Base-by-base conservation (phyloP, 148 eudicot species). In the Camellia sinensis region DNA sequence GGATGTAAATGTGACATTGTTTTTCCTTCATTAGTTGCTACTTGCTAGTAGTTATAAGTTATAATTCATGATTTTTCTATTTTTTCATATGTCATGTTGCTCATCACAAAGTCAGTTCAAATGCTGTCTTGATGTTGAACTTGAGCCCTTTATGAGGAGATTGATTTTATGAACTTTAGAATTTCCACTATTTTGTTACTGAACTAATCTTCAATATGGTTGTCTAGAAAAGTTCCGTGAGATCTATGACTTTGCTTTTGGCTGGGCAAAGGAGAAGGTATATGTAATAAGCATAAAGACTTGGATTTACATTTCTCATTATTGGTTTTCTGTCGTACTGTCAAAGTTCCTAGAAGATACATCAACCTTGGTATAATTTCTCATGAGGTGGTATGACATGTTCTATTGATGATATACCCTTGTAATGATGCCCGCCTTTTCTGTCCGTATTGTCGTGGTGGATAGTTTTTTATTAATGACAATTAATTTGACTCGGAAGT, bases 211-310 rank as follows among this genome's bases (percentile, higher is more conserved):
- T 29, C 29, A 29, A 29, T 29, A 29, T 29, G 29, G 29, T 29
- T 29, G 29, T 29, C 29, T 29, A 96, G 99, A 91, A 78, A 96
- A 93, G 79, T 96, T 96, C 83, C 91, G 91, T 22, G 99, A 96
- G 74, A 92, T 93, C 77, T 96, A 96, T 84, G 88, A 86, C 84
- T 96, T 92, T 83, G 95, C 99, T 67, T 96, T 96, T 86, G 93
- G 89, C 74, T 96, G 99, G 99, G 99, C 99, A 43, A 96, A 93
- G 83, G 99, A 96, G 84, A 96, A 96, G 98, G 99, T 96, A 88
- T 48, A 75, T 4, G 5, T 77, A 53, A 43, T 18, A 22, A 67
- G 63, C 63, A 15, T 41, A 57, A 66, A 15, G 43, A 77, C 50
- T 29, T 64, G 66, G 80, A 66, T 77, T 77, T 52, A 19, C 7